Base-by-base conservation (phyloP, 257 asterid species). In the Penstemon eatonii region DNA sequence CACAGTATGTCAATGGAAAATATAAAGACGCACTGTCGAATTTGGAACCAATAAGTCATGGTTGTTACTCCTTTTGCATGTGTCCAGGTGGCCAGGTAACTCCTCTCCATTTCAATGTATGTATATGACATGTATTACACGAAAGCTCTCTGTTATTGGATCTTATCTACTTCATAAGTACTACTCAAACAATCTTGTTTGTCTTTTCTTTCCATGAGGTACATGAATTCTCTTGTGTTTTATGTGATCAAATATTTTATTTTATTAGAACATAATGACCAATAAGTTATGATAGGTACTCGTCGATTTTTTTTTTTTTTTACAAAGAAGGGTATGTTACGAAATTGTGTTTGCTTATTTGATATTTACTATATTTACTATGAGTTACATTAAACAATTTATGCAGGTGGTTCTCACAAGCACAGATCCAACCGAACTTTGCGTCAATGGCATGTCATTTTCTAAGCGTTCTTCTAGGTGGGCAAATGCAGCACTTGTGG, bases 21-120 rank as follows among this genome's bases (percentile, higher is more conserved):
- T 73, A 71, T 50, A 68, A 50, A 69, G 66, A 66, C 47, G 54
- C 63, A 69, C 43, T 78, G 49, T 70, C 82, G 15, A 68, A 62
- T 74, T 68, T 63, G 69, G 85, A 74, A 57, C 80, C 79, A 67
- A 67, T 60, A 43, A 71, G 58, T 65, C 92, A 87, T 42, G 84
- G 91, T 65, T 90, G 97, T 81, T 93, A 93, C 84, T 93, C 99
- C 60, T 93, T 93, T 76, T 93, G 99, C 88, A 93, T 93, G 99
- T 93, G 99, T 78, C 99, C 99, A 46, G 99, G 99, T 39, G 99
- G 99, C 66, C 97, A 93, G 97, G 99, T 88, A 83, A 63, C 56
- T 44, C 55, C 54, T 65, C 65, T 62, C 55, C 46, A 43, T 66
- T 54, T 47, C 66, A 25, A 8, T 43, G 36, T 39, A 57, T 13